phyloP scores from a whole-genome alignment of 495 filamentous ascomycete species.

The Alectoria sarmentosa region DNA sequence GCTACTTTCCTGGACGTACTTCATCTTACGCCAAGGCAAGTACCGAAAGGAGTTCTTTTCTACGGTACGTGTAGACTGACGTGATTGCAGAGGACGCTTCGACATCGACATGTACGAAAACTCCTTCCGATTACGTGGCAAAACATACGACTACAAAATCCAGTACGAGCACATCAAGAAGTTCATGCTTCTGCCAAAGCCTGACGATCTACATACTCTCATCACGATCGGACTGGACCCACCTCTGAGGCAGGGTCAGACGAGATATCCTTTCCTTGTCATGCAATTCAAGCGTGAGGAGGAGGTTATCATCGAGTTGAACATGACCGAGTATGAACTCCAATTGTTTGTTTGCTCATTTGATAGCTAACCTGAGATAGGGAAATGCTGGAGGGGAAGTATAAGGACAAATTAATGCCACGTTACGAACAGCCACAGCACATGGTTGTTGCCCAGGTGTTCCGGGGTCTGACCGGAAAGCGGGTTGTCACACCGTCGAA shows the following conservation, averaged over 20 bases:
- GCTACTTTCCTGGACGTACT: constrained; percentile 96
- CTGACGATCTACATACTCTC: constrained; percentile 90
- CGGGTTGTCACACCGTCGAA: constrained; percentile 89
- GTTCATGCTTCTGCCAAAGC: constrained; percentile 96
- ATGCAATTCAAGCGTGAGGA: constrained; percentile 99
- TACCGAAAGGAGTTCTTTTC: constrained; percentile 5
- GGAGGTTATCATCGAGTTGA: constrained; percentile 92
- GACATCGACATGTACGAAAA: constrained; percentile 99
- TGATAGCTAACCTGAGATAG: constrained; percentile 29
- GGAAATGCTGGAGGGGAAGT: constrained; percentile 66
- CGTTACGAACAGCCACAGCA: constrained; percentile 91
- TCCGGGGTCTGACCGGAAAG: constrained; percentile 88
- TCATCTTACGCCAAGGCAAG: constrained; percentile 91
- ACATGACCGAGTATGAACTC: constrained; percentile 79
- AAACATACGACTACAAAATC: constrained; percentile 99
- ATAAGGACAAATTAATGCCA: constrained; percentile 76
- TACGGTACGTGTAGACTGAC: constrained; percentile 29
- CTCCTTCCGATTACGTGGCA: constrained; percentile 94
- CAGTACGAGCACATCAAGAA: constrained; percentile 97
- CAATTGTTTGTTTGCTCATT: not conserved
- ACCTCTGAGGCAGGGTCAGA: constrained; percentile 94
- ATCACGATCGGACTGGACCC: constrained; percentile 95
- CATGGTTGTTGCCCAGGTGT: constrained; percentile 86
- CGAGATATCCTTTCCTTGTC: constrained; percentile 94
- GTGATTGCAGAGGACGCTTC: constrained; percentile 76